Conservation (phyloP, 306 rosid species). For the Trichosanthes truncata region DNA sequence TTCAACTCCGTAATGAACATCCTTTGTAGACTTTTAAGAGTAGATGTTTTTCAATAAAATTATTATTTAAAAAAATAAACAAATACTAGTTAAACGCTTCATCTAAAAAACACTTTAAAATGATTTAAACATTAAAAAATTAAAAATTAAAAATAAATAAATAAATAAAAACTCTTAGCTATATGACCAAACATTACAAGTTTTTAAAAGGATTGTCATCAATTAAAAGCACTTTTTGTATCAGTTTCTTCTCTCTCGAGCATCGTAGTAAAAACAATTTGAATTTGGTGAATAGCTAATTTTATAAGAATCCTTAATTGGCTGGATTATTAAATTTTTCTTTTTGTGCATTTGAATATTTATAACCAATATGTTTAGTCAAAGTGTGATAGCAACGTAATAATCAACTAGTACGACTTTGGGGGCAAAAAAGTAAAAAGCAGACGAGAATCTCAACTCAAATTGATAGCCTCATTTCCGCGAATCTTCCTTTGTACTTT, state of each 20-base stretch:
- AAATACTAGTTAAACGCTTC: background rate
- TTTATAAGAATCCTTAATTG: background rate
- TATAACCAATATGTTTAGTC: background rate
- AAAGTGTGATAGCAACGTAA: background rate
- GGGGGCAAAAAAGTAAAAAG: background rate
- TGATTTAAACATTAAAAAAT: no score
- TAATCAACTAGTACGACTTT: background rate
- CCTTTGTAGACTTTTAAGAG: background rate
- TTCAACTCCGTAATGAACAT: background rate
- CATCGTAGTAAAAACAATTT: background rate
- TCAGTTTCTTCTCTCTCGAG: background rate
- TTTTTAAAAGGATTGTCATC: background rate
- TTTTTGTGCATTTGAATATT: background rate
- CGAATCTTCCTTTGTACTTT: constrained; percentile 8
- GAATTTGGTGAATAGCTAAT: background rate
- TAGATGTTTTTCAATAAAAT: background rate
- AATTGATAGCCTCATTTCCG: background rate
- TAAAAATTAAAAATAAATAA: no score
- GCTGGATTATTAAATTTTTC: background rate
- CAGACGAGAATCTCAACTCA: background rate
- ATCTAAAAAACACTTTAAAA: no score
- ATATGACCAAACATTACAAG: background rate
- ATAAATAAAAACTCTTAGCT: no score
- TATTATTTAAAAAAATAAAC: no score
- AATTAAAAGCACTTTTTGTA: background rate